These are phyloP conservation scores for Viridothelium virens DNA, from an alignment of 495 filamentous ascomycete species.

Conservation along the genomic window DNA sequence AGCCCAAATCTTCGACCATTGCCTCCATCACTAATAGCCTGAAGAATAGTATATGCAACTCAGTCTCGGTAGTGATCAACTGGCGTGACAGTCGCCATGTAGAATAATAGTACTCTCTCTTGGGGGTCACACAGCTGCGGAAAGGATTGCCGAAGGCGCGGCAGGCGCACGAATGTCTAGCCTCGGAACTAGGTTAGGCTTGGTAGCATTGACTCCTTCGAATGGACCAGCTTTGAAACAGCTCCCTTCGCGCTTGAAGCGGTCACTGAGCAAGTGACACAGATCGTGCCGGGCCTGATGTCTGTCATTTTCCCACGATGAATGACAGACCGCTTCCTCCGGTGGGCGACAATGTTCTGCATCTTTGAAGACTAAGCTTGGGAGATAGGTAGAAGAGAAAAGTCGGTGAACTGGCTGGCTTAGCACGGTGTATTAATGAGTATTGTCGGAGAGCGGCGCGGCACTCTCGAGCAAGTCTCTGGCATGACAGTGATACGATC, in stretches of 20 bases:
- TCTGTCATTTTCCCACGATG: neutral
- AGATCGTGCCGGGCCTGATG: neutral
- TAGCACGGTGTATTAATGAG: neutral
- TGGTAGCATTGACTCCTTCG: neutral
- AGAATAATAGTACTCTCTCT: neutral
- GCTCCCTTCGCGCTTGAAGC: neutral
- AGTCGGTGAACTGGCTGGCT: neutral
- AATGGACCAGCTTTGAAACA: neutral
- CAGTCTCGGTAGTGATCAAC: neutral
- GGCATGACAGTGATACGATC: neutral
- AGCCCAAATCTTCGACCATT: neutral
- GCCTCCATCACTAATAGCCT: neutral
- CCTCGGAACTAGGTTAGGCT: neutral
- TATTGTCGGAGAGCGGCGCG: neutral
- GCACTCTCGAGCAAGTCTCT: neutral
- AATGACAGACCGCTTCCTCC: neutral
- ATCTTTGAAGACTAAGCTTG: neutral
- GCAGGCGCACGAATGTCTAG: neutral
- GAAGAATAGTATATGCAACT: neutral
- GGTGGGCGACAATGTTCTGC: neutral
- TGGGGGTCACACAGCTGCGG: neutral
- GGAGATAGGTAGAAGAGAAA: neutral
- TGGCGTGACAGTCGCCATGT: neutral
- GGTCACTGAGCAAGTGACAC: neutral
- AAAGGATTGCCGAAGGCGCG: neutral